Evolutionary conservation across 805 yeast species (phyloP), one percentile per base, ranked within the genome.

Genomic region (Saccharomycopsis sp.): DNA sequence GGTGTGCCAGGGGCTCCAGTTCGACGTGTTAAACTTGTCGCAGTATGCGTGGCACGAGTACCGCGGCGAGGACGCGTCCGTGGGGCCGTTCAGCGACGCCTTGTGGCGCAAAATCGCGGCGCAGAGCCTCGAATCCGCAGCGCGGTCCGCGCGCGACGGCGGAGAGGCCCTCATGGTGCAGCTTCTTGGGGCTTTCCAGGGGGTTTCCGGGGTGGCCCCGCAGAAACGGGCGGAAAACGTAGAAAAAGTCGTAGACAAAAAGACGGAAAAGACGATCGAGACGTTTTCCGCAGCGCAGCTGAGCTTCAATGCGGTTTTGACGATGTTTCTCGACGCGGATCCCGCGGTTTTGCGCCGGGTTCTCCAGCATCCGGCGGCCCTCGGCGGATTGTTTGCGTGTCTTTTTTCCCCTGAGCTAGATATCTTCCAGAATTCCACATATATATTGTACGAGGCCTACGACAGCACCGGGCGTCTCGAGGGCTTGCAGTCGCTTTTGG

Each of bases 381-480:
- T 85, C 52, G 67, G 68, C n/a, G 87, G 91, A 0, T 77, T 87
- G 57, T 87, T 95, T 89, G 78, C 90, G 0, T 83, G 89, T 66
- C 72, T 89, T 1, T 81, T 89, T 56, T 82, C 91, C 0, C 82
- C 91, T 0, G 75, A 79, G 53, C 73, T 73, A 21, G 72, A 71
- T 16, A 70, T 85, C 2, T 85, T 84, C 59, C 90, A 89, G 66
- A 77, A 85, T 1, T 86, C 91, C 0, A 77, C 87, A 3, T 85
- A 85, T 61, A 75, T 89, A 20, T 68, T 91, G 2, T 85, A 87
- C 64, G 92, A 88, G 63, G 81, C 88, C 0, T 87, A 81, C 68
- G 95, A 90, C 68, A 88, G 84, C 14, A 84, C 82, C 57, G 97
- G 91, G 16, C 79, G 97, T 65, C 71, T 81, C 40, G 96, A 88